Percentiles rank a stretch among this genome's conserved stretches.
Evolutionary conservation across 2,329 filamentous ascomycete genomes (phyloP).

Genomic region (Fusarium pininemorale): DNA sequence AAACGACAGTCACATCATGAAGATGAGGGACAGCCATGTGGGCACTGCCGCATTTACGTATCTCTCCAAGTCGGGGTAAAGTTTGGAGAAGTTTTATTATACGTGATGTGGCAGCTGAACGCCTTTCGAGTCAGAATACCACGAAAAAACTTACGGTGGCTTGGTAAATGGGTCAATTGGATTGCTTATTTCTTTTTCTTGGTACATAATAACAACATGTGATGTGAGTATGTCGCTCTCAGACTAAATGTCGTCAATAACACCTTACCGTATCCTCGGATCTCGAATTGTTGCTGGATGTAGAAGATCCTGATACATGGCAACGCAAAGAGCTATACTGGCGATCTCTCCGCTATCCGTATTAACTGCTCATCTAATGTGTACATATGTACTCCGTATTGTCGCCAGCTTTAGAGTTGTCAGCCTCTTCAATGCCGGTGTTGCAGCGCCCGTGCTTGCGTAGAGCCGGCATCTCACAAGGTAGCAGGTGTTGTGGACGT

Average conservation of each 20-base stretch:
- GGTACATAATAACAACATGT: constrained; percentile 11
- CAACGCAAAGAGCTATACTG: neutral
- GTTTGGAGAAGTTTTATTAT: constrained; percentile 20
- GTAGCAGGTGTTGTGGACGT: constrained; percentile 19
- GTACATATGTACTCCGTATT: no score
- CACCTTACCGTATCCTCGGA: neutral
- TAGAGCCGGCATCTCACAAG: constrained; percentile 23
- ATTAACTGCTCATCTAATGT: neutral
- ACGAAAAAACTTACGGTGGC: constrained; percentile 11
- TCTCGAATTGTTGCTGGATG: neutral
- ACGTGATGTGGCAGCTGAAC: neutral
- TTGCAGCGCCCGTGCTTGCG: constrained; percentile 6
- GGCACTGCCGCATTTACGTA: neutral
- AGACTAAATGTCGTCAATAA: constrained; percentile 1
- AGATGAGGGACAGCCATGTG: constrained; percentile 17
- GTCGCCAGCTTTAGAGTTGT: neutral
- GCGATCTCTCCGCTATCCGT: neutral
- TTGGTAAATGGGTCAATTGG: constrained; percentile 10
- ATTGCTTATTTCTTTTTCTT: constrained; percentile 7
- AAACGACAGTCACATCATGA: neutral
- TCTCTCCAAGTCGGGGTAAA: constrained; percentile 27
- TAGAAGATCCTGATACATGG: neutral
- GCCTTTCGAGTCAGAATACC: neutral
- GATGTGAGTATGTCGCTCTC: neutral
- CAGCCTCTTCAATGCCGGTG: neutral